These are phyloP conservation scores for Sinapis alba DNA, from an alignment of 441 rosid species.

Conservation along the genomic window DNA sequence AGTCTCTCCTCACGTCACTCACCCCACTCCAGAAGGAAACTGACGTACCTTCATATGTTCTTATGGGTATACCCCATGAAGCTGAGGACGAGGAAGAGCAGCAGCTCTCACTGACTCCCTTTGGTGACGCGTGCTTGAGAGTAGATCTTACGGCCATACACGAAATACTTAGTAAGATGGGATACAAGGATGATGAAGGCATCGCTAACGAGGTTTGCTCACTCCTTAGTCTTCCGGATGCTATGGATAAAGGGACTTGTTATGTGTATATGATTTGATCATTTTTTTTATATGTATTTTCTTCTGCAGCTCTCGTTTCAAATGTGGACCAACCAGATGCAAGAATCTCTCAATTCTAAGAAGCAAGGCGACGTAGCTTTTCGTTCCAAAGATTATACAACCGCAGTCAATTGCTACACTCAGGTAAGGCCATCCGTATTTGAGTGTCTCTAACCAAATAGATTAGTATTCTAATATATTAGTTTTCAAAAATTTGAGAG, in stretches of 20 bases:
- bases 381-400: slow-evolving; percentile 64
- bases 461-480: too few species aligned
- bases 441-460: too few species aligned
- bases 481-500: too few species aligned
- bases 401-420: slow-evolving; percentile 65
- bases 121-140: slow-evolving; percentile 73
- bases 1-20: slow-evolving; percentile 60
- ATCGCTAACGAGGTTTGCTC: slow-evolving; percentile 67
- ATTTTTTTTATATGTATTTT: neutral
- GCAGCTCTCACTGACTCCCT: slow-evolving; percentile 55
- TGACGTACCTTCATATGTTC: slow-evolving; percentile 61
- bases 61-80: slow-evolving; percentile 64
- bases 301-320: slow-evolving; percentile 69
- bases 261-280: neutral
- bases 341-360: slow-evolving; percentile 70
- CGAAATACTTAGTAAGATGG: slow-evolving; percentile 61
- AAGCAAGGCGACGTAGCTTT: slow-evolving; percentile 71
- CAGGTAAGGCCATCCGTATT: too few species aligned
- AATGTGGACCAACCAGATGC: slow-evolving; percentile 82
- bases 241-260: neutral
- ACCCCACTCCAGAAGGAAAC: slow-evolving; percentile 63
- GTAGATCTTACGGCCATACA: slow-evolving; percentile 76
- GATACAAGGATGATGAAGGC: slow-evolving; percentile 84
- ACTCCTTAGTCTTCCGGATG: neutral
- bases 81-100: slow-evolving; percentile 43